phyloP scores from a whole-genome alignment of 2,329 filamentous ascomycete genomes.

The Zasmidium angulare region DNA sequence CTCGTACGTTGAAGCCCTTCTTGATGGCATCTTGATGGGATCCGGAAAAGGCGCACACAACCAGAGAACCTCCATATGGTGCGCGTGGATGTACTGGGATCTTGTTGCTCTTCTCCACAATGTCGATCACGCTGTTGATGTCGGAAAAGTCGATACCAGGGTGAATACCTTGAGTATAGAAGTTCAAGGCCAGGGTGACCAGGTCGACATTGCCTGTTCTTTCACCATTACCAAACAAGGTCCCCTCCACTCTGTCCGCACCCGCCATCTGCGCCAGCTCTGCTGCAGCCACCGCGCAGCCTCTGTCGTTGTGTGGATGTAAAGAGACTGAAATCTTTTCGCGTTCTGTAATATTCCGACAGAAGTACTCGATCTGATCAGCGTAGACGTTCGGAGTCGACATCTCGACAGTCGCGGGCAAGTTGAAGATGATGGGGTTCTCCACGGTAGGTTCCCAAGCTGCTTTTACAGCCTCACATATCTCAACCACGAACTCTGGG shows the following conservation, averaged over 20 bases:
- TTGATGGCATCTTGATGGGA: conserved; percentile 96
- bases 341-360: conserved; percentile 76
- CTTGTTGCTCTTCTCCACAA: conserved; percentile 91
- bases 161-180: conserved; percentile 89
- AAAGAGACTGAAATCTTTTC: conserved; percentile 87
- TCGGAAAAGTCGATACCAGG: conserved; percentile 90
- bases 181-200: conserved; percentile 86
- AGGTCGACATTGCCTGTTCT: conserved; percentile 93
- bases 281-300: conserved; percentile 83
- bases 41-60: conserved; percentile 89
- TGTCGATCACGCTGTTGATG: conserved; percentile 78
- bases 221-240: conserved; percentile 92
- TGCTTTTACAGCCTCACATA: conserved; percentile 90
- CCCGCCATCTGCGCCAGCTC: conserved; percentile 96
- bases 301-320: conserved; percentile 93
- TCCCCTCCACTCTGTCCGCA: conserved; percentile 90
- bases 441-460: conserved; percentile 83
- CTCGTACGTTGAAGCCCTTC: conserved; percentile 74
- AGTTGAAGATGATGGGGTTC: conserved; percentile 90
- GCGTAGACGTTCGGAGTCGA: conserved; percentile 93
- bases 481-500: conserved; percentile 75
- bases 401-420: conserved; percentile 95
- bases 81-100: conserved; percentile 87
- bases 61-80: conserved; percentile 86
- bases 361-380: conserved; percentile 96